These are phyloP conservation scores for Volvox carteri DNA, from an alignment of 163 green algal species.

Conservation along the genomic window DNA sequence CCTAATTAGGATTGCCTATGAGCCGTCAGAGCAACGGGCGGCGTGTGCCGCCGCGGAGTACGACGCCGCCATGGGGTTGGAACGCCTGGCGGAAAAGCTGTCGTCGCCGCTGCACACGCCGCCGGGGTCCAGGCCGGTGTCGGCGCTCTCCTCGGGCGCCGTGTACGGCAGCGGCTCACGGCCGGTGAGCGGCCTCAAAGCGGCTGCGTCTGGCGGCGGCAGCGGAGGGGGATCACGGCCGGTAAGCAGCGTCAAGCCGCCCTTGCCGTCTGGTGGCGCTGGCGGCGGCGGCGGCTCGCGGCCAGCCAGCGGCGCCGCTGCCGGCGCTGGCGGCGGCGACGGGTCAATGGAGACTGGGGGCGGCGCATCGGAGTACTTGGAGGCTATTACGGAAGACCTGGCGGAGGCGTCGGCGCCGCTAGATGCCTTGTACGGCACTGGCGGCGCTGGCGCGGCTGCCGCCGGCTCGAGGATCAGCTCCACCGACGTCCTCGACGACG, in stretches of 20 bases:
- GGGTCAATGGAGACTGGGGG: background rate
- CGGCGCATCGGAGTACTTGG: constrained; percentile 39
- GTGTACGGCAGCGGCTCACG: background rate
- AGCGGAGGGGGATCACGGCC: too few relatives aligned
- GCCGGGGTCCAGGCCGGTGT: background rate
- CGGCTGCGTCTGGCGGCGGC: background rate
- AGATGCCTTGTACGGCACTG: background rate
- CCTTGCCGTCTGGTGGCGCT: too few relatives aligned
- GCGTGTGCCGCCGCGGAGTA: constrained; percentile 25
- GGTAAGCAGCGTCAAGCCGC: too few relatives aligned
- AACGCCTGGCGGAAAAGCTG: constrained; percentile 19
- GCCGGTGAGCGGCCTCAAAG: background rate
- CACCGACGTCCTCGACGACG: too few relatives aligned
- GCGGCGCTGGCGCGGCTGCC: too few relatives aligned
- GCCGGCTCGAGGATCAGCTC: too few relatives aligned
- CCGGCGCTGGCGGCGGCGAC: background rate
- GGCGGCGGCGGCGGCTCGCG: background rate
- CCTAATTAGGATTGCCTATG: background rate
- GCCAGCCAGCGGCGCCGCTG: too few relatives aligned
- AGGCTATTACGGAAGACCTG: constrained; percentile 44
- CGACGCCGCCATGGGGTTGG: constrained; percentile 19
- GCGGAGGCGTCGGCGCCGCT: constrained; percentile 41
- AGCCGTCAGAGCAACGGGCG: background rate
- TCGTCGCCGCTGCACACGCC: constrained; percentile 1
- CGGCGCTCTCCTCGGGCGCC: background rate